A percentile compares a stretch with the other conserved stretches of the same genome.
These are phyloP conservation scores for Dactylellina drechsleri DNA, from an alignment of 2,329 filamentous ascomycete genomes.

Conservation along the genomic window DNA sequence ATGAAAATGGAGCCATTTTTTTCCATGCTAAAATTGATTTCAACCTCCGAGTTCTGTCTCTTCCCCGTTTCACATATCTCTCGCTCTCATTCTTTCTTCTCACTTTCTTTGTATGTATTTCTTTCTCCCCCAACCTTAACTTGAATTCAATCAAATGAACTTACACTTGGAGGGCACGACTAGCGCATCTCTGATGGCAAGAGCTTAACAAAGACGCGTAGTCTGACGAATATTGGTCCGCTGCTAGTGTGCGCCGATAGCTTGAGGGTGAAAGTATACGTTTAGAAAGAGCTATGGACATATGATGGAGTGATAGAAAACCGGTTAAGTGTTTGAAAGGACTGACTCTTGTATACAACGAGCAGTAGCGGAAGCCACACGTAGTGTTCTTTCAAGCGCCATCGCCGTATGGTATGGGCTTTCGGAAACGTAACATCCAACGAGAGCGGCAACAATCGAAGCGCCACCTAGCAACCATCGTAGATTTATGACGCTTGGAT, in stretches of 20 bases:
- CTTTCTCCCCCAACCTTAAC: not conserved
- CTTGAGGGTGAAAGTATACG: conserved; percentile 14
- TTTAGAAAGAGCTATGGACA: conserved; percentile 19
- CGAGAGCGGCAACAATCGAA: conserved; percentile 16
- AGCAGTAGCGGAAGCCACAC: conserved; percentile 42
- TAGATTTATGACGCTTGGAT: not conserved
- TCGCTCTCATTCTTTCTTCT: no score
- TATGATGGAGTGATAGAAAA: not conserved
- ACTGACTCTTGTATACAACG: conserved; percentile 54
- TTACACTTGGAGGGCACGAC: conserved; percentile 46
- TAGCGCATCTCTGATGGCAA: conserved; percentile 48
- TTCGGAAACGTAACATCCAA: conserved; percentile 35
- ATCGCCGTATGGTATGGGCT: conserved; percentile 46
- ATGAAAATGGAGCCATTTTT: conserved; percentile 99
- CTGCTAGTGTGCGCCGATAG: conserved; percentile 37
- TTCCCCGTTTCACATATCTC: not conserved
- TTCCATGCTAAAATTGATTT: conserved; percentile 68
- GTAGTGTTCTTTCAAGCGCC: conserved; percentile 48
- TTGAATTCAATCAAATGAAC: not conserved
- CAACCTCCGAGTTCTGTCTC: not conserved
- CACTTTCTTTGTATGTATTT: not conserved
- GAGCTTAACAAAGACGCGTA: conserved; percentile 33
- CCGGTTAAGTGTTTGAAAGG: not conserved
- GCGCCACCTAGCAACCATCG: conserved; percentile 32
- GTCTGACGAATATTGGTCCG: conserved; percentile 17